These are phyloP conservation scores for Bacidia gigantensis DNA, from an alignment of 495 filamentous ascomycete species.

Conservation along the genomic window DNA sequence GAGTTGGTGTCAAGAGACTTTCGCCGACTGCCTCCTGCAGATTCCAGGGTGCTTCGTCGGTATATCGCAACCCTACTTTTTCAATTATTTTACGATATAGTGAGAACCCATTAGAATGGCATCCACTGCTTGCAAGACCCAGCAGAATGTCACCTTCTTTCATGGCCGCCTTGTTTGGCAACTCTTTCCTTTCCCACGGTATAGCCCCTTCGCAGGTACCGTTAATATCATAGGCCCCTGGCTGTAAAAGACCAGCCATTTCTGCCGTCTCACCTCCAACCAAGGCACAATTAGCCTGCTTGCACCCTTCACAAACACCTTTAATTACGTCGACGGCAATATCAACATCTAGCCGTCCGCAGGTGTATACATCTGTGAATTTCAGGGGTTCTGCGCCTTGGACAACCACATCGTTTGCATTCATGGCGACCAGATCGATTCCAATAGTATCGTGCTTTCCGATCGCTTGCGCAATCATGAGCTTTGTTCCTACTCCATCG, in stretches of 20 bases:
- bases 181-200: conserved; percentile 41
- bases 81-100: conserved; percentile 80
- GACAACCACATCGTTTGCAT: conserved; percentile 92
- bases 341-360: conserved; percentile 63
- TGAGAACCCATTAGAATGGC: conserved; percentile 92
- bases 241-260: conserved; percentile 85
- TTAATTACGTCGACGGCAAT: conserved; percentile 70
- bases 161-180: conserved; percentile 70
- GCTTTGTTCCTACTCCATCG: conserved; percentile 92
- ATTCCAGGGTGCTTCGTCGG: conserved; percentile 53
- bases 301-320: conserved; percentile 76
- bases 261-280: conserved; percentile 94
- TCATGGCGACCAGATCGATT: conserved; percentile 96
- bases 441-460: conserved; percentile 79
- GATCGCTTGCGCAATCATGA: conserved; percentile 82
- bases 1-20: conserved; percentile 63
- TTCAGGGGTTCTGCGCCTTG: conserved; percentile 87
- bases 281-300: conserved; percentile 68
- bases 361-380: conserved; percentile 95
- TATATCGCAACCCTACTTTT: conserved; percentile 51
- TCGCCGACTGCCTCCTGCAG: conserved; percentile 41
- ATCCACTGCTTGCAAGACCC: conserved; percentile 67
- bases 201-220: conserved; percentile 81
- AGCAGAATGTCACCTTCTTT: conserved; percentile 66
- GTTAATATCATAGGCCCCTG: conserved; percentile 72